These are phyloP conservation scores for Elongisporangium anandrum DNA, from an alignment of 352 stramenopile genomes.

Conservation along the genomic window DNA sequence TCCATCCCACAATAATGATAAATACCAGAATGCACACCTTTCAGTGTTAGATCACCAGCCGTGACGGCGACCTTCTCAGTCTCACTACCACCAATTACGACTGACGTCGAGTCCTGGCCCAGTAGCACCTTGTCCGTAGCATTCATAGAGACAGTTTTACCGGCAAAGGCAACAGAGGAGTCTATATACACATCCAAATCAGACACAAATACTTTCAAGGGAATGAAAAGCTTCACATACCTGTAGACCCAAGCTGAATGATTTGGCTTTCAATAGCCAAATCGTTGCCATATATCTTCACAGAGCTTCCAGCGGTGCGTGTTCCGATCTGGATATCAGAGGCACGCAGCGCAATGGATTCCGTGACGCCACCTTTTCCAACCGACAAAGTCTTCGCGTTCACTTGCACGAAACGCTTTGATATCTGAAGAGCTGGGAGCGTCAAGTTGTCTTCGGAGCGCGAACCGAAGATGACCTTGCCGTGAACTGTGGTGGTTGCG, in stretches of 20 bases:
- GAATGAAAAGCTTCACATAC: background rate
- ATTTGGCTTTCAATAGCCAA: slow-evolving; percentile 6
- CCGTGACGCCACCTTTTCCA: slow-evolving; percentile 3
- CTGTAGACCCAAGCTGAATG: slow-evolving; percentile 7
- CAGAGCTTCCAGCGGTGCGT: slow-evolving; percentile 2
- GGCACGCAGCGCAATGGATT: slow-evolving; percentile 3
- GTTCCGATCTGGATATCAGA: slow-evolving; percentile 2
- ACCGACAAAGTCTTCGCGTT: slow-evolving; percentile 2
- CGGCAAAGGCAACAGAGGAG: background rate
- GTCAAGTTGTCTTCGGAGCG: background rate
- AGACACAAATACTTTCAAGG: background rate
- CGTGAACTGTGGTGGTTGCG: background rate
- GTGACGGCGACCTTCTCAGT: background rate
- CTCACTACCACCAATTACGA: background rate
- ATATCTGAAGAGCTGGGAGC: slow-evolving; percentile 5
- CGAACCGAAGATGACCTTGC: background rate
- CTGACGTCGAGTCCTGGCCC: background rate
- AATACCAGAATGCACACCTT: background rate
- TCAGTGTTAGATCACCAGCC: background rate
- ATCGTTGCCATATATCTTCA: slow-evolving; percentile 1
- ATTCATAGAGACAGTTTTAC: background rate
- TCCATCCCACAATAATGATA: background rate
- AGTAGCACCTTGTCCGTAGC: background rate
- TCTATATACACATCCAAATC: background rate
- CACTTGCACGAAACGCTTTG: slow-evolving; percentile 3